phyloP scores from a whole-genome alignment of 176 grass and related monocot species.

The Tillandsia fasciculata region DNA sequence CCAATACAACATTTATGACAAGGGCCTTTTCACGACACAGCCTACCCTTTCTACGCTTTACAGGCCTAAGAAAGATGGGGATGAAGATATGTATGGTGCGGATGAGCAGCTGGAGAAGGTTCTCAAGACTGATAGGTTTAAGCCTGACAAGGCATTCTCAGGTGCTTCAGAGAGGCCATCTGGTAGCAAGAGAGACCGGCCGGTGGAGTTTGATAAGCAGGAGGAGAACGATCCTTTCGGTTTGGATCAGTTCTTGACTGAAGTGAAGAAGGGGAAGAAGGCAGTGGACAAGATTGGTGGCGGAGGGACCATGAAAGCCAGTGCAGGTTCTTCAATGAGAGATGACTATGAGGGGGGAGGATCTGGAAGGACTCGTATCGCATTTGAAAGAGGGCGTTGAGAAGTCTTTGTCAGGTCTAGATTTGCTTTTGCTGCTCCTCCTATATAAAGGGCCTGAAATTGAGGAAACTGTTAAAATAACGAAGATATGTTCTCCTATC shows the following conservation, averaged over 20 bases:
- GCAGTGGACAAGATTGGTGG: slow-evolving; percentile 86
- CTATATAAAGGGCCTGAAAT: neutral
- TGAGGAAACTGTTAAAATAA: neutral
- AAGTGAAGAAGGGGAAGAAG: slow-evolving; percentile 97
- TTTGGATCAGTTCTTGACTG: slow-evolving; percentile 92
- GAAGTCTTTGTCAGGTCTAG: slow-evolving; percentile 7
- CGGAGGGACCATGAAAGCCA: slow-evolving; percentile 89
- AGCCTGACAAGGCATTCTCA: slow-evolving; percentile 75
- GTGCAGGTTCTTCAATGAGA: slow-evolving; percentile 76
- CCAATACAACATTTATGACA: slow-evolving; percentile 82
- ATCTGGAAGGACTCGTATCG: slow-evolving; percentile 80
- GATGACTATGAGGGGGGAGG: slow-evolving; percentile 78
- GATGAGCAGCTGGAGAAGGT: slow-evolving; percentile 83
- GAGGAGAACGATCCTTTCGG: slow-evolving; percentile 90
- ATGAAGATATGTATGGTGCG: slow-evolving; percentile 75
- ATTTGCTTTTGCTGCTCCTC: neutral
- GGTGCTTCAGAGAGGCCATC: slow-evolving; percentile 49
- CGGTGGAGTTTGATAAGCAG: slow-evolving; percentile 83
- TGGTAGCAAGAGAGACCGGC: slow-evolving; percentile 72
- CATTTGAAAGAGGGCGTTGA: slow-evolving; percentile 72
- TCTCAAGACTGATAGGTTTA: slow-evolving; percentile 84
- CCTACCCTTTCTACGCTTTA: slow-evolving; percentile 64
- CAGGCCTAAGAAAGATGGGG: slow-evolving; percentile 84
- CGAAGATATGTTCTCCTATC: neutral
- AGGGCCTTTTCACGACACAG: slow-evolving; percentile 74